Evolutionary conservation across 768 basidiomycete genomes (phyloP).

Genomic region (Amanita rubescens): DNA sequence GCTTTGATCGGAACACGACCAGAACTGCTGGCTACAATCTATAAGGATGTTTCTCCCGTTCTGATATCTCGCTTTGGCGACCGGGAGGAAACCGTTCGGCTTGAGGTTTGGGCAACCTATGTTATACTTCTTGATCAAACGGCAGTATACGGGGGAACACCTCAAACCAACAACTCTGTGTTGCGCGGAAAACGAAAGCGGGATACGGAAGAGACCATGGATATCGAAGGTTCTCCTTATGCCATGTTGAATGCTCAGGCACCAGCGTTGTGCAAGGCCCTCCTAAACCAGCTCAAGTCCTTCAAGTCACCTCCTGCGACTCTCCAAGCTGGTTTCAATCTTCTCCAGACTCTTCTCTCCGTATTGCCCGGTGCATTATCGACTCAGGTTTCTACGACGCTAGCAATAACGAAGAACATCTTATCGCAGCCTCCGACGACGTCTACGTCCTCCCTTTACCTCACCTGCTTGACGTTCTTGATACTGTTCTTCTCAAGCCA

Average conservation of each 20-base stretch:
- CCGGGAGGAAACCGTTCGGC: constrained; percentile 88
- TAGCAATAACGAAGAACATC: constrained; percentile 55
- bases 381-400: constrained; percentile 54
- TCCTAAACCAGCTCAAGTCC: constrained; percentile 67
- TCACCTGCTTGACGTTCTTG: constrained; percentile 82
- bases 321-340: constrained; percentile 78
- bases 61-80: constrained; percentile 90
- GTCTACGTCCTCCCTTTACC: constrained; percentile 74
- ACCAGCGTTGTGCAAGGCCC: constrained; percentile 67
- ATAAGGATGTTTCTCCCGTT: constrained; percentile 79
- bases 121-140: constrained; percentile 79
- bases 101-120: constrained; percentile 93
- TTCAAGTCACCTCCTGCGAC: constrained; percentile 71
- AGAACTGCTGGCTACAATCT: constrained; percentile 72
- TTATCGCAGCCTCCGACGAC: constrained; percentile 64
- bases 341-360: constrained; percentile 67
- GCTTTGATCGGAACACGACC: constrained; percentile 87
- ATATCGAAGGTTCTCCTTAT: constrained; percentile 70
- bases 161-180: constrained; percentile 42
- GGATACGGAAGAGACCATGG: constrained; percentile 60
- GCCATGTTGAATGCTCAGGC: constrained; percentile 69
- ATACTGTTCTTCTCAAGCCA: constrained; percentile 74
- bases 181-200: constrained; percentile 69
- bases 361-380: constrained; percentile 84
- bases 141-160: constrained; percentile 62